Evolutionary conservation across 1,139 yeast genomes (phyloP).

Genomic region (Oligophagozyma castellii): DNA sequence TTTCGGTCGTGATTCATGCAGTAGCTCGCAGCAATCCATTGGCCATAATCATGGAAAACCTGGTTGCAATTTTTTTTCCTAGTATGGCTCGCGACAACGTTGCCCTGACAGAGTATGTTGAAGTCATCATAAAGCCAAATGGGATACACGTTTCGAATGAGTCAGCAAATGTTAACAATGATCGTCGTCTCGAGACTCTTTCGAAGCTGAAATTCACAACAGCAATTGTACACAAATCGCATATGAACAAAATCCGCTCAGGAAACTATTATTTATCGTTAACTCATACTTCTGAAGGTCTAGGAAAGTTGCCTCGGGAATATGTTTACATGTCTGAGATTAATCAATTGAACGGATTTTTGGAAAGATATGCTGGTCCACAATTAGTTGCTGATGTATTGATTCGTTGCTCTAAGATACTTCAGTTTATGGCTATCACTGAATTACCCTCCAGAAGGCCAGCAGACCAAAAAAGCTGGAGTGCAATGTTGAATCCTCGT

Average conservation of each 20-base stretch:
- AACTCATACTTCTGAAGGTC: conserved; percentile 64
- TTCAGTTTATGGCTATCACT: conserved; percentile 64
- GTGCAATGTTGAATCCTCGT: conserved; percentile 41
- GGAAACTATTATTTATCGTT: conserved; percentile 71
- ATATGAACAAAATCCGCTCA: conserved; percentile 66
- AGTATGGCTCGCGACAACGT: conserved; percentile 17
- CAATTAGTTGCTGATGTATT: conserved; percentile 36
- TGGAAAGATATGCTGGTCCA: conserved; percentile 35
- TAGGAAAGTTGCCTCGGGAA: conserved; percentile 52
- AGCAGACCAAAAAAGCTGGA: conserved; percentile 25
- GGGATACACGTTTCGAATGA: conserved; percentile 34
- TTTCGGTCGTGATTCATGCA: conserved; percentile 49
- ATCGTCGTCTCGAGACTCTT: conserved; percentile 12
- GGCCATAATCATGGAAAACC: conserved; percentile 32
- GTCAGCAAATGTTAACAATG: conserved; percentile 21
- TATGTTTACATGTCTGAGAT: conserved; percentile 86
- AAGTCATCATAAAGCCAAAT: conserved; percentile 48
- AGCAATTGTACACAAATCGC: conserved; percentile 73
- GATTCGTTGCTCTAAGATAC: conserved; percentile 34
- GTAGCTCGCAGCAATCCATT: conserved; percentile 72
- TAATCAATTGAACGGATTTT: conserved; percentile 60
- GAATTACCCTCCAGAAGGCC: conserved; percentile 73
- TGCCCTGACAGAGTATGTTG: conserved; percentile 49
- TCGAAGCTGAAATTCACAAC: conserved; percentile 45
- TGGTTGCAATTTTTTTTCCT: conserved; percentile 41